These are phyloP conservation scores for Entomortierella parvispora DNA, from an alignment of 192 early-diverging fungal genomes.

Conservation along the genomic window DNA sequence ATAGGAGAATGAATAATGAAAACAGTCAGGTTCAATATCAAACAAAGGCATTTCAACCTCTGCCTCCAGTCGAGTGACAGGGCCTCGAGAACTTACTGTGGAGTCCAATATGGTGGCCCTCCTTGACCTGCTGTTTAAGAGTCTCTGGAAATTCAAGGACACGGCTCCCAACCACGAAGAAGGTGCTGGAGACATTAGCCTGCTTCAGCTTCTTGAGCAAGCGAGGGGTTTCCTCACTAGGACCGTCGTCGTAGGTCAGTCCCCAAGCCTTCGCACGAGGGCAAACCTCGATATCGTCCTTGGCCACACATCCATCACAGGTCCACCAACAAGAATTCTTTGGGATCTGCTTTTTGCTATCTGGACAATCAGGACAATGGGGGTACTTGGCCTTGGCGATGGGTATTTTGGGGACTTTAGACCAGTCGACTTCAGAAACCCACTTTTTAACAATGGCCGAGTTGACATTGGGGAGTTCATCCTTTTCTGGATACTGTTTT, in stretches of 20 bases:
- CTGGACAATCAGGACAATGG: conserved; percentile 39
- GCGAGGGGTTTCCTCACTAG: conserved; percentile 51
- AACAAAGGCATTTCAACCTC: too few relatives aligned
- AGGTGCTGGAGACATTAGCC: conserved; percentile 50
- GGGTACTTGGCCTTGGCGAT: conserved; percentile 33
- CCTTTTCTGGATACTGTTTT: conserved; percentile 17
- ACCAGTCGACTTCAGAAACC: conserved; percentile 46
- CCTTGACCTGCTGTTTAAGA: conserved; percentile 28
- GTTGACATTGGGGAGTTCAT: conserved; percentile 26
- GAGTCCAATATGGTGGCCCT: conserved; percentile 46
- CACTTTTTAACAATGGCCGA: conserved; percentile 39
- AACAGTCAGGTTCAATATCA: background rate
- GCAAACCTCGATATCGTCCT: conserved; percentile 59
- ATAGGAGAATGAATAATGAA: background rate
- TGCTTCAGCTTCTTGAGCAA: conserved; percentile 56
- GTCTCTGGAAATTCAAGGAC: conserved; percentile 59
- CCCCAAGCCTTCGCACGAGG: conserved; percentile 59
- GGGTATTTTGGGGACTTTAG: conserved; percentile 49
- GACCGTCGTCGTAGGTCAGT: conserved; percentile 61
- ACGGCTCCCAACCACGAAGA: conserved; percentile 63
- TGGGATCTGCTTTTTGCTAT: conserved; percentile 15
- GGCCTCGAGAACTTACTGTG: conserved; percentile 31
- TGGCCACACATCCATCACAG: conserved; percentile 54
- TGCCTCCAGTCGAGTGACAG: too few relatives aligned
- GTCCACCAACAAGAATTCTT: conserved; percentile 60